Conservation (phyloP, 2,329 filamentous ascomycete genomes). For the Fusarium irregulare region DNA sequence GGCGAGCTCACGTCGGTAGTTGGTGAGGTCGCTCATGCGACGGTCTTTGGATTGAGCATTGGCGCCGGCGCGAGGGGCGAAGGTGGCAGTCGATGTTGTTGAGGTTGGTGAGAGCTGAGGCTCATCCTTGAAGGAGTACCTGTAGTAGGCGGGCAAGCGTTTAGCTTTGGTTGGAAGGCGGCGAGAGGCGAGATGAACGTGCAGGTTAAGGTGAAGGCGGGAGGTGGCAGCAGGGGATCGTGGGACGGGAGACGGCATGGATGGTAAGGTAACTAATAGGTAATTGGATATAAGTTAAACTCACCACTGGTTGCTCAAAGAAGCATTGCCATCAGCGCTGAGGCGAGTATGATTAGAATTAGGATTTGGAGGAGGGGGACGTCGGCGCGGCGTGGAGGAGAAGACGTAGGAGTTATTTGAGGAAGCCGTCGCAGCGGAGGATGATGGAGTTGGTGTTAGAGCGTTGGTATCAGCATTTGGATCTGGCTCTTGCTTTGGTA, state of each 20-base stretch:
- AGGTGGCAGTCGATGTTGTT: slow-evolving; percentile 58
- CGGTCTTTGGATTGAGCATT: slow-evolving; percentile 62
- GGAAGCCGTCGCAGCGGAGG: slow-evolving; percentile 30
- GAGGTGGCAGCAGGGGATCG: slow-evolving; percentile 28
- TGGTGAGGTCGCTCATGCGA: slow-evolving; percentile 70
- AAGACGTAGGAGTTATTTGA: slow-evolving; percentile 22
- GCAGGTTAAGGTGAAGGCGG: slow-evolving; percentile 27
- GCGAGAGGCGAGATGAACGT: slow-evolving; percentile 31
- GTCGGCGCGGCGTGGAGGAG: slow-evolving; percentile 38
- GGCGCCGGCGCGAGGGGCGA: slow-evolving; percentile 56
- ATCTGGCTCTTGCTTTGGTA: slow-evolving; percentile 8
- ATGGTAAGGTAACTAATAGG: neutral
- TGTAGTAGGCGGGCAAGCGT: slow-evolving; percentile 38
- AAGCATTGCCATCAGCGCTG: slow-evolving; percentile 43
- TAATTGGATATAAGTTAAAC: slow-evolving; percentile 24
- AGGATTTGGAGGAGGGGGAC: slow-evolving; percentile 17
- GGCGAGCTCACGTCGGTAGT: slow-evolving; percentile 78
- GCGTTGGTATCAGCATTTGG: slow-evolving; percentile 10
- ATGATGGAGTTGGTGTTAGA: slow-evolving; percentile 34
- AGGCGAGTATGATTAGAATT: slow-evolving; percentile 20
- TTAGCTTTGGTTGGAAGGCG: slow-evolving; percentile 38
- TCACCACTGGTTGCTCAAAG: slow-evolving; percentile 45
- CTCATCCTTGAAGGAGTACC: slow-evolving; percentile 52
- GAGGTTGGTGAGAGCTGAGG: slow-evolving; percentile 63
- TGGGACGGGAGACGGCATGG: slow-evolving; percentile 32